These are phyloP conservation scores for Kwoniella europaea DNA, from an alignment of 768 basidiomycete genomes.

Conservation along the genomic window DNA sequence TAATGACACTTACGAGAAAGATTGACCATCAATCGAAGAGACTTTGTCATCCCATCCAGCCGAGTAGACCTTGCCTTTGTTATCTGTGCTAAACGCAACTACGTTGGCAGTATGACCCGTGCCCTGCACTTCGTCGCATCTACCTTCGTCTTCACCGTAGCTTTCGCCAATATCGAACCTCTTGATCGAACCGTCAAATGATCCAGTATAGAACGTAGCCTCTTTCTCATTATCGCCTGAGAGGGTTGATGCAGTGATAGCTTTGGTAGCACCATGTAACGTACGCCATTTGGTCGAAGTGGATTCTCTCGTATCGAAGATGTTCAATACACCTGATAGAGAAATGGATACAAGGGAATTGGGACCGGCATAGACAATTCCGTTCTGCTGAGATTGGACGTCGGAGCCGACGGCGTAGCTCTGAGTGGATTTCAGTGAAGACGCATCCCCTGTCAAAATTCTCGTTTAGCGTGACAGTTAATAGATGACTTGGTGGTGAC, in stretches of 20 bases:
- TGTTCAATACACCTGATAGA: conserved; percentile 76
- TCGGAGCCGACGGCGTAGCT: conserved; percentile 76
- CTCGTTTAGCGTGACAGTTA: not conserved
- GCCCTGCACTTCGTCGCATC: conserved; percentile 63
- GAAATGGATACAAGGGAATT: conserved; percentile 80
- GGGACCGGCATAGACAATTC: conserved; percentile 79
- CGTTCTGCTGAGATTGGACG: conserved; percentile 79
- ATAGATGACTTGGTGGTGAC: conserved; percentile 39
- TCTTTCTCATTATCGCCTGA: conserved; percentile 31
- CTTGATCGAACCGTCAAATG: conserved; percentile 64
- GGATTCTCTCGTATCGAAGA: conserved; percentile 75
- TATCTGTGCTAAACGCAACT: conserved; percentile 65
- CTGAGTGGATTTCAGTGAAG: conserved; percentile 68
- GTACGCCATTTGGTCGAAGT: conserved; percentile 64
- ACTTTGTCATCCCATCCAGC: conserved; percentile 77
- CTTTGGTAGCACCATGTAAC: conserved; percentile 75
- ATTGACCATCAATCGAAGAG: conserved; percentile 34
- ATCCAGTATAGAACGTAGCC: conserved; percentile 78
- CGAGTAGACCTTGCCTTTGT: conserved; percentile 67
- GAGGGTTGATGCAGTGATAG: conserved; percentile 67
- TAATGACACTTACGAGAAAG: conserved; percentile 31
- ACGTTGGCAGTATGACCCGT: conserved; percentile 74
- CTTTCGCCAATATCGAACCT: conserved; percentile 56
- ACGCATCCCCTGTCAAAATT: conserved; percentile 72
- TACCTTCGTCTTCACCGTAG: conserved; percentile 58